Evolutionary conservation across 345 rosid species (phyloP).

Genomic region (Litchi chinensis): DNA sequence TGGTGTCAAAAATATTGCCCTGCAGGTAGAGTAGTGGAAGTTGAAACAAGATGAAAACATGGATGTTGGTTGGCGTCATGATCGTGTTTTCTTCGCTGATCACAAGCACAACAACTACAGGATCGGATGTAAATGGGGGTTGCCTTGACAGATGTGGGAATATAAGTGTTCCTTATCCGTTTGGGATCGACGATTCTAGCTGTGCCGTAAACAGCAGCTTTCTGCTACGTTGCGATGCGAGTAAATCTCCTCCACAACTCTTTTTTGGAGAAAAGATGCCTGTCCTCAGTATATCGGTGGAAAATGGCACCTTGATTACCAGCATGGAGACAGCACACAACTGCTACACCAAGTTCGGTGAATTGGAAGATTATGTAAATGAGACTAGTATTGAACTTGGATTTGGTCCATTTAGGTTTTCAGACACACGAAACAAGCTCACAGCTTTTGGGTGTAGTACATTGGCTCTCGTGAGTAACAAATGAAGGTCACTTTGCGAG

Average conservation of each 20-base stretch:
- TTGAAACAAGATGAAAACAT: no score
- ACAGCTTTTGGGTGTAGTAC: conserved; percentile 34
- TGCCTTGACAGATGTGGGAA: conserved; percentile 29
- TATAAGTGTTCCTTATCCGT: conserved; percentile 36
- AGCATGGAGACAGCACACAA: neutral
- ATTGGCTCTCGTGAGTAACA: fast-evolving
- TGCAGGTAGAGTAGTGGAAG: no score
- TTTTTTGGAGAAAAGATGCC: neutral
- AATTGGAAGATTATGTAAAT: fast-evolving
- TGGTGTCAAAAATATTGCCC: no score
- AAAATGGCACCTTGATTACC: conserved; percentile 7
- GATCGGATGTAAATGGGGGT: neutral
- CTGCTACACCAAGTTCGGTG: conserved; percentile 14
- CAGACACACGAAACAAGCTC: conserved; percentile 24
- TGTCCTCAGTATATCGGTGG: neutral
- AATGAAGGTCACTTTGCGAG: no score
- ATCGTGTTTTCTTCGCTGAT: no score
- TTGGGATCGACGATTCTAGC: conserved; percentile 2
- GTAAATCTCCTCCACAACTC: neutral
- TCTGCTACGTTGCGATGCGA: neutral
- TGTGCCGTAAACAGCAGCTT: conserved; percentile 14
- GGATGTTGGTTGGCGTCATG: no score
- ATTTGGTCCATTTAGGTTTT: conserved; percentile 10
- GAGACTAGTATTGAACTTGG: fast-evolving
- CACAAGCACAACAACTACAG: no score